phyloP scores from a whole-genome alignment of 2,329 filamentous ascomycete species.

The Pestalotiopsis sp. region DNA sequence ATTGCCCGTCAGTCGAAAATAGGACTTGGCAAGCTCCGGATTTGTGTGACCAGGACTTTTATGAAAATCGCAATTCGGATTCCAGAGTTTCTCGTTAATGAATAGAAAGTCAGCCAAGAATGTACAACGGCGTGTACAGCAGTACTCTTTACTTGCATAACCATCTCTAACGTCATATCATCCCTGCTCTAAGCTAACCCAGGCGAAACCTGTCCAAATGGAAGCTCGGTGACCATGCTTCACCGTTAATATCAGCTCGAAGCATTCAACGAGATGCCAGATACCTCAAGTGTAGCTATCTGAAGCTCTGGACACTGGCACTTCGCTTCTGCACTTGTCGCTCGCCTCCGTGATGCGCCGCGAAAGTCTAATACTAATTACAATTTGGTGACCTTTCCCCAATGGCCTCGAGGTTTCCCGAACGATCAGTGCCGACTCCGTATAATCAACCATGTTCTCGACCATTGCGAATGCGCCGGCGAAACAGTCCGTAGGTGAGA shows the following conservation, averaged over 20 bases:
- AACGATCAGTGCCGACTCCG: conserved; percentile 22
- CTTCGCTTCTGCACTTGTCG: neutral
- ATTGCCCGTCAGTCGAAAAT: too few species aligned
- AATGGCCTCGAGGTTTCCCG: conserved; percentile 31
- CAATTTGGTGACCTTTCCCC: conserved; percentile 26
- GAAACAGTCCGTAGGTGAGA: conserved; percentile 94
- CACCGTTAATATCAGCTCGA: neutral
- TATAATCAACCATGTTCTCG: conserved; percentile 60
- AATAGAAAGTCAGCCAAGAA: neutral
- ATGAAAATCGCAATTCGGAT: too few species aligned
- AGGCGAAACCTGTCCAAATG: neutral
- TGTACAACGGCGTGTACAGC: neutral
- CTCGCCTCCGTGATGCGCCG: conserved; percentile 22
- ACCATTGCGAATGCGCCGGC: conserved; percentile 72
- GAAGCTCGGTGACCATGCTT: neutral
- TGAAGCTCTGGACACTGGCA: neutral
- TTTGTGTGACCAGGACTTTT: too few species aligned
- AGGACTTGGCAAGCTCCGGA: too few species aligned
- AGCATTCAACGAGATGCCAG: neutral
- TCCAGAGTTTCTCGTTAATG: too few species aligned
- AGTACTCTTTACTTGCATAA: neutral
- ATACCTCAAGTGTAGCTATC: neutral
- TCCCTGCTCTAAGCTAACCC: neutral
- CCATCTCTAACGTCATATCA: neutral
- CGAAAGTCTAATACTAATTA: neutral